A percentile compares a stretch with the other conserved stretches of the same genome.
phyloP scores from a whole-genome alignment of 257 asterid genomes.

The Phtheirospermum japonicum region DNA sequence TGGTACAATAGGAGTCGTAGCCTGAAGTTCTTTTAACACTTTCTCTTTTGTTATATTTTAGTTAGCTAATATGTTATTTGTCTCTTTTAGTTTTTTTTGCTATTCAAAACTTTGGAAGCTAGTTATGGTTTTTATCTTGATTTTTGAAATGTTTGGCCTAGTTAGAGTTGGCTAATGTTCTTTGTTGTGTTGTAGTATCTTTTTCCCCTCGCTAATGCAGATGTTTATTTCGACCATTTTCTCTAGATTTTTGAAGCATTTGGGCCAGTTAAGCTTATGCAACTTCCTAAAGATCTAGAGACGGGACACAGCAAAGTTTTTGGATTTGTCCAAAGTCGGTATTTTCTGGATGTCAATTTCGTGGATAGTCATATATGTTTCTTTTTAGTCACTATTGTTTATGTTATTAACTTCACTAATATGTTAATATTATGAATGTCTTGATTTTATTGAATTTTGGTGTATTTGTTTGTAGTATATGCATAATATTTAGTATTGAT shows the following conservation, averaged over 20 bases:
- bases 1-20: not conserved
- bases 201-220: not conserved
- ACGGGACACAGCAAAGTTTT: slow-evolving; percentile 99
- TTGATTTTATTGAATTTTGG: too few relatives aligned
- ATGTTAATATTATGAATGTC: slow-evolving; percentile 15
- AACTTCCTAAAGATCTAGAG: slow-evolving; percentile 96
- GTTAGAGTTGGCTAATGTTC: slow-evolving; percentile 31
- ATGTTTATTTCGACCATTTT: slow-evolving; percentile 11
- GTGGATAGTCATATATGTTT: slow-evolving; percentile 1
- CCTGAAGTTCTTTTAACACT: not conserved
- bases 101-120: not conserved
- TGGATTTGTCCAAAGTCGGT: slow-evolving; percentile 98
- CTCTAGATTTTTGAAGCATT: slow-evolving; percentile 92
- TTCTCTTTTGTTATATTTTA: not conserved
- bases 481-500: too few relatives aligned
- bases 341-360: slow-evolving; percentile 27
- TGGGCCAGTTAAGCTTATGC: slow-evolving; percentile 98
- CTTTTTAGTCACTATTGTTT: not conserved
- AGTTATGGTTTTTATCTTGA: slow-evolving; percentile 31
- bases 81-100: slow-evolving; percentile 9
- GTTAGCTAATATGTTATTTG: not conserved
- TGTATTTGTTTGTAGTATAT: too few relatives aligned
- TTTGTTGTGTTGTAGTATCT: not conserved
- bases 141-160: slow-evolving; percentile 73
- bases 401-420: slow-evolving; percentile 1